phyloP scores from a whole-genome alignment of 805 yeast genomes.

The Candida tallmaniae region DNA sequence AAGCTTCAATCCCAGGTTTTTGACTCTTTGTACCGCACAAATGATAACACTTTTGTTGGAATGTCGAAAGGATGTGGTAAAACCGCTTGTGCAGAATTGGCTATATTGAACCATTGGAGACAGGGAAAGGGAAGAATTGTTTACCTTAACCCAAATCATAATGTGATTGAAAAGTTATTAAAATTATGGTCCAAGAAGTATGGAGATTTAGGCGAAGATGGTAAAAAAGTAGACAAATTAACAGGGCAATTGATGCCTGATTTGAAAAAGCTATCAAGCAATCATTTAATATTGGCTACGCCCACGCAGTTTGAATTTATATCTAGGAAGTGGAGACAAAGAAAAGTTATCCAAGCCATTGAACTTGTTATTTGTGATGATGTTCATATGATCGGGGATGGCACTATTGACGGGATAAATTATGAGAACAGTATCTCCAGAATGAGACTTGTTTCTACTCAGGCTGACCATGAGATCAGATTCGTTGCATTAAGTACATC shows the following conservation, averaged over 20 bases:
- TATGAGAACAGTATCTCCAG: conserved; percentile 74
- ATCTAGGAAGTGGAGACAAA: conserved; percentile 78
- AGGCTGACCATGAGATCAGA: conserved; percentile 52
- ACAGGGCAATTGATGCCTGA: conserved; percentile 54
- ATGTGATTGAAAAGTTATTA: conserved; percentile 42
- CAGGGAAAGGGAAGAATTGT: conserved; percentile 65
- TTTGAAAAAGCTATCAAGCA: conserved; percentile 47
- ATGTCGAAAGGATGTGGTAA: conserved; percentile 76
- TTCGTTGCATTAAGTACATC: conserved; percentile 69
- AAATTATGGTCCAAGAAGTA: conserved; percentile 54
- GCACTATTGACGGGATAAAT: conserved; percentile 48
- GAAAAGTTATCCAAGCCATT: conserved; percentile 63
- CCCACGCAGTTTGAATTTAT: conserved; percentile 72
- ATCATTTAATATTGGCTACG: conserved; percentile 71
- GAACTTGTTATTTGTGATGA: conserved; percentile 73
- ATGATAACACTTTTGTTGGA: conserved; percentile 63
- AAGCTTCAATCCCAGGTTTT: conserved; percentile 70
- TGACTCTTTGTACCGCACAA: conserved; percentile 51
- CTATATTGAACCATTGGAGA: conserved; percentile 69
- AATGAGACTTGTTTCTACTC: conserved; percentile 64
- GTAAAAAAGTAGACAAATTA: conserved; percentile 53
- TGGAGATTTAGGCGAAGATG: conserved; percentile 39
- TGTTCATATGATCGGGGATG: conserved; percentile 51
- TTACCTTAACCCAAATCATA: conserved; percentile 64
- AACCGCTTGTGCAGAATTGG: conserved; percentile 65